Conservation (phyloP, 805 yeast species). For the Ogataea pini region DNA sequence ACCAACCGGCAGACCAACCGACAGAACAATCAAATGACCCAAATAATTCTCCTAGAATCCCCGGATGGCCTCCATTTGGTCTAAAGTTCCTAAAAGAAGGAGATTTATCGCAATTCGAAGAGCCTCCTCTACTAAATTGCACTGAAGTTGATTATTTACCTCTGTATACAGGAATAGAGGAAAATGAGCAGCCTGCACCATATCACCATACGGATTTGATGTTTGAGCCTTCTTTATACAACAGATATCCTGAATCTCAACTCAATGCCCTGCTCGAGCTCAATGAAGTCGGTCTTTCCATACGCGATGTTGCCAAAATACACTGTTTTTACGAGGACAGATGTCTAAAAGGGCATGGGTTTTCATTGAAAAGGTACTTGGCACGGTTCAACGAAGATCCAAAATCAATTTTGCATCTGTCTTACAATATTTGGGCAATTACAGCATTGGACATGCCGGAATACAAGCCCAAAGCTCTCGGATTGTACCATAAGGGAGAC, state of each 20-base stretch:
- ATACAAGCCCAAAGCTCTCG: constrained; percentile 19
- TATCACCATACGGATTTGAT: too few species aligned
- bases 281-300: constrained; percentile 22
- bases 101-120: not conserved
- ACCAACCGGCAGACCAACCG: too few species aligned
- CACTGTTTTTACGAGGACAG: constrained; percentile 21
- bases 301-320: constrained; percentile 24
- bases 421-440: constrained; percentile 29
- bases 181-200: too few species aligned
- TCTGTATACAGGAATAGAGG: too few species aligned
- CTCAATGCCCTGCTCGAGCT: constrained; percentile 13
- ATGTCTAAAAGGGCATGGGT: constrained; percentile 16
- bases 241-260: not conserved
- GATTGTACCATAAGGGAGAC: constrained; percentile 22
- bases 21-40: too few species aligned
- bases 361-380: constrained; percentile 25
- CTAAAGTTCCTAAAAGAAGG: not conserved
- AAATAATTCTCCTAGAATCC: not conserved
- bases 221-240: too few species aligned
- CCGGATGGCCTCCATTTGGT: constrained; percentile 5
- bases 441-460: constrained; percentile 21
- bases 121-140: not conserved
- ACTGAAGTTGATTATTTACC: not conserved
- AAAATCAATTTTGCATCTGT: constrained; percentile 18
- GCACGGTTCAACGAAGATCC: constrained; percentile 24